phyloP scores from a whole-genome alignment of 768 basidiomycete genomes.

The Multifurca ochricompacta region DNA sequence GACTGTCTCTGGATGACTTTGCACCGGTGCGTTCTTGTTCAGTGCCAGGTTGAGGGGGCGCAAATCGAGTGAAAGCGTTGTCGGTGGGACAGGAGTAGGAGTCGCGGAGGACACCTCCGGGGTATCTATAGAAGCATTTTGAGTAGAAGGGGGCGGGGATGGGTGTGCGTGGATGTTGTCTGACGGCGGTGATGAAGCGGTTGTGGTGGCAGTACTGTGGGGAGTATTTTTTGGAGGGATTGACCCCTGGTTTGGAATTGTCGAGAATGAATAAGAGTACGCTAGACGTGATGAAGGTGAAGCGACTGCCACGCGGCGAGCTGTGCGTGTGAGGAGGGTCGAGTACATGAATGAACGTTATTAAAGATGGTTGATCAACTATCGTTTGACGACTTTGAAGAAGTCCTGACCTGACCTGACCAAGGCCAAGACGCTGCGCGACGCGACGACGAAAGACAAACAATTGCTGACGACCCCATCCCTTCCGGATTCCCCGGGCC shows the following conservation, averaged over 20 bases:
- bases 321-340: conserved; percentile 4
- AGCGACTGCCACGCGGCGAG: not conserved
- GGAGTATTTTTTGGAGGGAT: conserved; percentile 4
- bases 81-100: conserved; percentile 32
- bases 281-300: not conserved
- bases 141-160: not conserved
- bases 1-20: conserved; percentile 65
- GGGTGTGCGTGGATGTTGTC: not conserved
- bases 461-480: too few relatives aligned
- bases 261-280: not conserved
- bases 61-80: conserved; percentile 45
- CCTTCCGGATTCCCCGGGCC: not conserved
- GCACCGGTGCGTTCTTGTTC: conserved; percentile 60
- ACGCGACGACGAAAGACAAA: too few relatives aligned
- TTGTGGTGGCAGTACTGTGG: not conserved
- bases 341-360: conserved; percentile 9
- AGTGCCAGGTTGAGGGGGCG: conserved; percentile 35
- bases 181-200: not conserved
- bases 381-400: too few relatives aligned
- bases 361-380: too few relatives aligned
- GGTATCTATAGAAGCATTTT: not conserved
- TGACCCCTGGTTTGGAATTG: not conserved
- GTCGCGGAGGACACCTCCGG: conserved; percentile 1
- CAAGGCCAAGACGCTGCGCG: too few relatives aligned
- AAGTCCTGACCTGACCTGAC: too few relatives aligned